Conservation (phyloP, 83 land plant genomes). For the Diphasiastrum complanatum region DNA sequence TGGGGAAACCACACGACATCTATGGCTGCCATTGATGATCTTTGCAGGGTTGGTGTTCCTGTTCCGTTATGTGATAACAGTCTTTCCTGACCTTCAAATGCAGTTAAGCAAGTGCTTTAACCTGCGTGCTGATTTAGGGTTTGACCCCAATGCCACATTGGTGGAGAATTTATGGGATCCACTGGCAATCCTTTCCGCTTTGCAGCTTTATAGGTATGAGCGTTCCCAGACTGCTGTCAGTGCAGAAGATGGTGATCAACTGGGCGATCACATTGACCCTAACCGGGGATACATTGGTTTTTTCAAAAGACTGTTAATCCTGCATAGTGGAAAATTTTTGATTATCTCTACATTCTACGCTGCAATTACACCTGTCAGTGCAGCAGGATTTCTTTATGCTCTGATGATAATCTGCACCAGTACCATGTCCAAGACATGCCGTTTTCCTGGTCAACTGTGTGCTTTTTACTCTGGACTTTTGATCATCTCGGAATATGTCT, state of each 20-base stretch:
- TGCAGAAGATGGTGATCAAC: conserved; percentile 12
- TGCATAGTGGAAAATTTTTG: conserved; percentile 87
- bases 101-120: conserved; percentile 42
- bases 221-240: conserved; percentile 54
- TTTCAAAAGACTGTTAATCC: conserved; percentile 59
- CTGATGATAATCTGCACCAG: conserved; percentile 55
- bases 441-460: conserved; percentile 66
- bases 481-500: conserved; percentile 63
- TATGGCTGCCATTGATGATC: conserved; percentile 79
- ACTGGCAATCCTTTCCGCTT: conserved; percentile 71
- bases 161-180: conserved; percentile 76
- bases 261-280: conserved; percentile 18
- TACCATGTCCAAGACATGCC: conserved; percentile 68
- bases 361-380: conserved; percentile 79
- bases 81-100: conserved; percentile 49
- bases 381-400: conserved; percentile 75
- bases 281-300: conserved; percentile 46
- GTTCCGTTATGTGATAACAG: conserved; percentile 55
- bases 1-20: conserved; percentile 55
- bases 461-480: conserved; percentile 65
- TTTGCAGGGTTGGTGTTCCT: conserved; percentile 61
- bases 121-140: conserved; percentile 58
- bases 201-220: conserved; percentile 92
- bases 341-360: conserved; percentile 78
- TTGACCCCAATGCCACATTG: conserved; percentile 58